These are phyloP conservation scores for Raphanus hybrid DNA, from an alignment of 441 rosid species.

Conservation along the genomic window DNA sequence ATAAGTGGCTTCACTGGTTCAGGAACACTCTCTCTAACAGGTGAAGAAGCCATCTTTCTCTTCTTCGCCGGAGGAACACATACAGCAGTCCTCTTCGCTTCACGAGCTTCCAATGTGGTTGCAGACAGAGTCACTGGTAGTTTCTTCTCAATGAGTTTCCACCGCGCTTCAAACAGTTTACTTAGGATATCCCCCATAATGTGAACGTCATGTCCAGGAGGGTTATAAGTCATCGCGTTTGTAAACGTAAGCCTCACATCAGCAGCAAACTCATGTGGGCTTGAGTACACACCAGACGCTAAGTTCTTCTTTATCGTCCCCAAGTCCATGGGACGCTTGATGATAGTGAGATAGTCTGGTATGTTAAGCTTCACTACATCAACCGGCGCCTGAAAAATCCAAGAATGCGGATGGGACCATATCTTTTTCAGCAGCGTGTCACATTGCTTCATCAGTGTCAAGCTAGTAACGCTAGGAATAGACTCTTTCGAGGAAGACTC, in stretches of 20 bases:
- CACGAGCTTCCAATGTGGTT: constrained; percentile 45
- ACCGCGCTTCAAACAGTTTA: constrained; percentile 62
- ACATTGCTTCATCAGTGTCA: constrained; percentile 66
- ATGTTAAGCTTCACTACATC: constrained; percentile 64
- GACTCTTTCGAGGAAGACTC: constrained; percentile 48
- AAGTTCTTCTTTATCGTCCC: constrained; percentile 62
- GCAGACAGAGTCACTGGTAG: constrained; percentile 43
- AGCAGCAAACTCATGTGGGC: constrained; percentile 21
- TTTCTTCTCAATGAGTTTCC: constrained; percentile 68
- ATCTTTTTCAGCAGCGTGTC: constrained; percentile 59
- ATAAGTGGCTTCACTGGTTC: constrained; percentile 52
- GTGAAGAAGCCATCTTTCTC: constrained; percentile 53
- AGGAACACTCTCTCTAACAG: constrained; percentile 45
- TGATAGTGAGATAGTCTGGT: constrained; percentile 67
- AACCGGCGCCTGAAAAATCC: constrained; percentile 72
- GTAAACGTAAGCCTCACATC: constrained; percentile 70
- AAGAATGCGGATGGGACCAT: constrained; percentile 32
- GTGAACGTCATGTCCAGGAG: constrained; percentile 69
- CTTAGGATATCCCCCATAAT: constrained; percentile 65
- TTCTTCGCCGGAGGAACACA: constrained; percentile 56
- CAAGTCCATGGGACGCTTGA: constrained; percentile 75
- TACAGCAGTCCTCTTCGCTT: constrained; percentile 45
- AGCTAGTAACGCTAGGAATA: constrained; percentile 45
- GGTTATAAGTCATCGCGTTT: constrained; percentile 36
- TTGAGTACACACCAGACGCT: constrained; percentile 51